Percentiles rank a stretch among this genome's conserved stretches.
Conservation (phyloP, 1,284 basidiomycete genomes). For the Trametes pubescens region DNA sequence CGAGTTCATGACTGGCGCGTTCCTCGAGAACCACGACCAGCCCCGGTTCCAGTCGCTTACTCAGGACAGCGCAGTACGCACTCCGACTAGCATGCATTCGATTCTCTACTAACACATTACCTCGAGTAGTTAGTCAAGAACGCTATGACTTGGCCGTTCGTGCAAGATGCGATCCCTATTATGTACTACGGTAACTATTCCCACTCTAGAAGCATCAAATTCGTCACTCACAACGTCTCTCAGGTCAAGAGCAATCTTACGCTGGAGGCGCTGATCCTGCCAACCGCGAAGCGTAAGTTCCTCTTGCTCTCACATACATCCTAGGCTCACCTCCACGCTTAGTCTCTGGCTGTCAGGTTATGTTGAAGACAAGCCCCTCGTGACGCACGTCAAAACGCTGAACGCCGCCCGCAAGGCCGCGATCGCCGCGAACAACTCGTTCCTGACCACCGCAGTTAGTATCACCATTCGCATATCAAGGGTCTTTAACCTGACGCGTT, state of each 20-base stretch:
- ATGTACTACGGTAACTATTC: slow-evolving; percentile 70
- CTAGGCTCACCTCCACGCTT: background rate
- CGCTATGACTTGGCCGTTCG: slow-evolving; percentile 48
- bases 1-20: slow-evolving; percentile 62
- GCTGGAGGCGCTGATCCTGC: slow-evolving; percentile 48
- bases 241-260: slow-evolving; percentile 45
- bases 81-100: background rate
- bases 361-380: slow-evolving; percentile 56
- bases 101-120: background rate
- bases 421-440: slow-evolving; percentile 53
- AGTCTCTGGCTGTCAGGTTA: slow-evolving; percentile 71
- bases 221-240: background rate
- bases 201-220: background rate
- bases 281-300: slow-evolving; percentile 68
- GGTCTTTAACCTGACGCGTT: background rate
- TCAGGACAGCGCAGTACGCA: slow-evolving; percentile 65
- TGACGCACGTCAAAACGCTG: slow-evolving; percentile 59
- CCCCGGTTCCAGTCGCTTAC: slow-evolving; percentile 75
- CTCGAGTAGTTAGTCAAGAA: slow-evolving; percentile 38
- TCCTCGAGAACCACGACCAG: slow-evolving; percentile 86
- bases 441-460: slow-evolving; percentile 60
- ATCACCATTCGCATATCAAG: background rate
- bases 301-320: slow-evolving; percentile 19
- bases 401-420: slow-evolving; percentile 71
- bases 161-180: slow-evolving; percentile 73